phyloP scores from a whole-genome alignment of 371 early-diverging fungal species.

The Gilbertella persicaria region DNA sequence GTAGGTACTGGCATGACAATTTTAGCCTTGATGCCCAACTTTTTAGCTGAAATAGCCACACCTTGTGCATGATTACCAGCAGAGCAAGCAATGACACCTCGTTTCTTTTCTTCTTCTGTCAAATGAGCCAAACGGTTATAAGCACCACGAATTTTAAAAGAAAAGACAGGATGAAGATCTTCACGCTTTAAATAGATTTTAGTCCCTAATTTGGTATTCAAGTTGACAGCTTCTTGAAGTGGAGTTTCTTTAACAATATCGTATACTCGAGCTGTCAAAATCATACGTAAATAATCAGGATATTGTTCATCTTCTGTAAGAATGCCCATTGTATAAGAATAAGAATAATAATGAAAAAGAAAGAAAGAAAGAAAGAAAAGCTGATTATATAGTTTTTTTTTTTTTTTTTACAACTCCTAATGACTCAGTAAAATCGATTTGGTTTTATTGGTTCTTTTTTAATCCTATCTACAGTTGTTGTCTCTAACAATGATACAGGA shows the following conservation, averaged over 20 bases:
- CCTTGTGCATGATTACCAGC: slow-evolving; percentile 98
- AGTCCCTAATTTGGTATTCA: slow-evolving; percentile 71
- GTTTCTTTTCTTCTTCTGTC: slow-evolving; percentile 69
- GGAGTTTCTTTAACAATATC: slow-evolving; percentile 94
- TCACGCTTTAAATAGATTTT: slow-evolving; percentile 89
- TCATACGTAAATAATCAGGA: slow-evolving; percentile 88
- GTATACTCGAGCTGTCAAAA: slow-evolving; percentile 88
- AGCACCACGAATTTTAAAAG: slow-evolving; percentile 97
- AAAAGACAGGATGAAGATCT: slow-evolving; percentile 95
- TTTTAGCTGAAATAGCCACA: slow-evolving; percentile 88
- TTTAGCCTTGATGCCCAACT: slow-evolving; percentile 89
- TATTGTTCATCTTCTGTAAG: slow-evolving; percentile 1
- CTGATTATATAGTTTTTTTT: not conserved
- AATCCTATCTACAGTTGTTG: not conserved
- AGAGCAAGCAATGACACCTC: slow-evolving; percentile 94
- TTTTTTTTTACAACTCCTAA: slow-evolving; percentile 9
- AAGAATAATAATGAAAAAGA: not conserved
- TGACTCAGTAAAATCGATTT: slow-evolving; percentile 23
- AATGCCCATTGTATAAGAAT: not conserved
- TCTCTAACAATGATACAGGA: not conserved
- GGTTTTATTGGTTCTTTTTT: slow-evolving; percentile 15
- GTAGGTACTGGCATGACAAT: slow-evolving; percentile 95
- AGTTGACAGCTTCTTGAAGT: slow-evolving; percentile 77
- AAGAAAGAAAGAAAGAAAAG: not conserved
- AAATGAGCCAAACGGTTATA: slow-evolving; percentile 90